These are phyloP conservation scores for Podila clonocystis DNA, from an alignment of 192 early-diverging fungal genomes.

Conservation along the genomic window DNA sequence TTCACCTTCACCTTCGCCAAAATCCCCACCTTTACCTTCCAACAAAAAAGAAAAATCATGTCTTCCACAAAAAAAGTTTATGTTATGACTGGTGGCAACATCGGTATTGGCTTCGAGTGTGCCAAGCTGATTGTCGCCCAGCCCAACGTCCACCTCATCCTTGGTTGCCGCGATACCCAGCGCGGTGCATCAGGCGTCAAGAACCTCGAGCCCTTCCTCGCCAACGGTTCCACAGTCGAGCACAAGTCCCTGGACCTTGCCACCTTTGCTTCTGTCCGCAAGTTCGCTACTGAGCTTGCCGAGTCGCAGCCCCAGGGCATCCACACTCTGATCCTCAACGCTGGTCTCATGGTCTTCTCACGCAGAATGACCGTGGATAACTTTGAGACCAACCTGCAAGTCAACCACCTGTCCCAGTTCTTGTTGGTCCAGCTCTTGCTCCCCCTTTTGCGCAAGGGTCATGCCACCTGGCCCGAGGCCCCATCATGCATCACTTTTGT, in stretches of 20 bases:
- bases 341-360: slow-evolving; percentile 25
- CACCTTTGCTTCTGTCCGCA: slow-evolving; percentile 38
- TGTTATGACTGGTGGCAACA: slow-evolving; percentile 46
- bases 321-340: slow-evolving; percentile 33
- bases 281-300: slow-evolving; percentile 34
- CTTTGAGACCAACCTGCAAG: slow-evolving; percentile 48
- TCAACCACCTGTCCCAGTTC: slow-evolving; percentile 52
- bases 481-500: slow-evolving; percentile 48
- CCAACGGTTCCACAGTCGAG: slow-evolving; percentile 14
- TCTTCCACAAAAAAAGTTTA: slow-evolving; percentile 17
- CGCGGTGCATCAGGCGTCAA: slow-evolving; percentile 23
- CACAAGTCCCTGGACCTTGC: slow-evolving; percentile 41
- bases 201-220: slow-evolving; percentile 10
- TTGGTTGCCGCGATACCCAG: slow-evolving; percentile 20
- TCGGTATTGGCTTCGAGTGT: slow-evolving; percentile 53
- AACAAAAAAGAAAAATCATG: not conserved
- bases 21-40: no score
- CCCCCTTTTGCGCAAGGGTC: slow-evolving; percentile 13
- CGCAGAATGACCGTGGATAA: slow-evolving; percentile 43
- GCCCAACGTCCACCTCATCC: slow-evolving; percentile 21
- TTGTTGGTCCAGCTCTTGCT: slow-evolving; percentile 34
- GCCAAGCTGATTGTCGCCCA: slow-evolving; percentile 18
- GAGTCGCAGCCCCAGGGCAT: slow-evolving; percentile 31
- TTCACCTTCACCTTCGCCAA: not conserved
- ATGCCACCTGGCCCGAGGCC: slow-evolving; percentile 9